phyloP scores from a whole-genome alignment of 768 basidiomycete genomes.

The Phylloporus arenicola region DNA sequence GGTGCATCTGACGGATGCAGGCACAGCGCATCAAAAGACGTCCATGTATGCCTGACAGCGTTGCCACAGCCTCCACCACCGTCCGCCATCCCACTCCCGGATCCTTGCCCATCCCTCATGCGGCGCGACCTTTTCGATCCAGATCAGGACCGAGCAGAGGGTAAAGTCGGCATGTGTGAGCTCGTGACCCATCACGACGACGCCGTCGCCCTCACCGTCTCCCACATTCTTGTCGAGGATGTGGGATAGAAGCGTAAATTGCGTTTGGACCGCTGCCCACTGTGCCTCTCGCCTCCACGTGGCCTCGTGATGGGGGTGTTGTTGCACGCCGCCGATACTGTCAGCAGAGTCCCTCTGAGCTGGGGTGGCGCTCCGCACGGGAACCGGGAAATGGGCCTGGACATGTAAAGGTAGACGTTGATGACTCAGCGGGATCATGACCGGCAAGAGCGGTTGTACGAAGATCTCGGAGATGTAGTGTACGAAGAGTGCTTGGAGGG shows the following conservation, averaged over 20 bases:
- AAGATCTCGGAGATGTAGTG: conserved; percentile 65
- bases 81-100: conserved; percentile 62
- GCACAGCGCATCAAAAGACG: conserved; percentile 39
- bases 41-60: conserved; percentile 66
- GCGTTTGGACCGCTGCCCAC: conserved; percentile 59
- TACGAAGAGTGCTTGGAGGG: conserved; percentile 64
- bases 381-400: conserved; percentile 43
- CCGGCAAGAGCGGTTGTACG: conserved; percentile 58
- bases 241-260: conserved; percentile 59
- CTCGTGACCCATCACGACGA: conserved; percentile 60
- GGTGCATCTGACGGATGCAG: background rate
- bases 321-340: background rate
- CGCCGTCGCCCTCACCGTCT: conserved; percentile 59
- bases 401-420: conserved; percentile 52
- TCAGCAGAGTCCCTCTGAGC: background rate
- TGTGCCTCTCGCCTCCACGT: conserved; percentile 51
- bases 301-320: background rate
- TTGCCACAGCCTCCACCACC: conserved; percentile 61
- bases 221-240: conserved; percentile 64
- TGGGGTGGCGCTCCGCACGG: conserved; percentile 19
- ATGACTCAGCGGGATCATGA: conserved; percentile 67
- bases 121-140: conserved; percentile 69
- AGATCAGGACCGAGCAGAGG: conserved; percentile 64
- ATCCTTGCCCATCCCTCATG: conserved; percentile 69
- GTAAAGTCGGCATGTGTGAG: conserved; percentile 73